phyloP scores from a whole-genome alignment of 1,284 basidiomycete species.

The Puccinia horiana region DNA sequence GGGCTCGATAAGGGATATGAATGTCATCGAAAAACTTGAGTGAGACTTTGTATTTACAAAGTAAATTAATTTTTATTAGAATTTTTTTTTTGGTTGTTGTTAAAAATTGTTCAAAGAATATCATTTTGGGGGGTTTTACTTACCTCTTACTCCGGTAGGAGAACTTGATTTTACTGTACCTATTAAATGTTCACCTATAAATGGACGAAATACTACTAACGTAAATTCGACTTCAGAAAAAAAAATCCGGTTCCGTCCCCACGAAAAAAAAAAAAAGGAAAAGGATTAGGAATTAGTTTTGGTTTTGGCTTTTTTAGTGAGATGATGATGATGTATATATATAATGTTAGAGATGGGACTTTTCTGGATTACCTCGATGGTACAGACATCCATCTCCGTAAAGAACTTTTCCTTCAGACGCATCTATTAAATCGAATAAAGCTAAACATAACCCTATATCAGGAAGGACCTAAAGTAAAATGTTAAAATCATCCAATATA shows the following conservation, averaged over 20 bases:
- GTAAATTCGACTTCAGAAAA: constrained; percentile 47
- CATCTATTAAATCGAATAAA: constrained; percentile 36
- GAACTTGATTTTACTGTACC: constrained; percentile 46
- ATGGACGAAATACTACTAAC: constrained; percentile 45
- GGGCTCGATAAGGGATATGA: constrained; percentile 29
- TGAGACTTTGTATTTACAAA: no score
- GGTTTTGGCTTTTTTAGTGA: neutral
- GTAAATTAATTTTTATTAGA: neutral
- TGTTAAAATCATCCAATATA: no score
- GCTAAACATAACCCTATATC: constrained; percentile 44
- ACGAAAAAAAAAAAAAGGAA: neutral
- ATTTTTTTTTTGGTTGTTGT: neutral
- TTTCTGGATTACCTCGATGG: constrained; percentile 32
- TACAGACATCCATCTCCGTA: constrained; percentile 49
- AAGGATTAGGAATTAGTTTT: neutral
- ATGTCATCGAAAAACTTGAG: constrained; percentile 48
- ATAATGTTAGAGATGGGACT: no score
- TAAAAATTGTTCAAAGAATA: neutral
- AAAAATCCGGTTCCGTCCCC: neutral
- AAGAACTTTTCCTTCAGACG: constrained; percentile 45
- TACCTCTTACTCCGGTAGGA: constrained; percentile 41
- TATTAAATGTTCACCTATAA: constrained; percentile 42
- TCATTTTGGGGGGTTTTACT: neutral
- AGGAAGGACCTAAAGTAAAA: constrained; percentile 26
- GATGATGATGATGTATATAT: no score